phyloP scores from a whole-genome alignment of 768 basidiomycete species.

The Rhizopogon roseolus region DNA sequence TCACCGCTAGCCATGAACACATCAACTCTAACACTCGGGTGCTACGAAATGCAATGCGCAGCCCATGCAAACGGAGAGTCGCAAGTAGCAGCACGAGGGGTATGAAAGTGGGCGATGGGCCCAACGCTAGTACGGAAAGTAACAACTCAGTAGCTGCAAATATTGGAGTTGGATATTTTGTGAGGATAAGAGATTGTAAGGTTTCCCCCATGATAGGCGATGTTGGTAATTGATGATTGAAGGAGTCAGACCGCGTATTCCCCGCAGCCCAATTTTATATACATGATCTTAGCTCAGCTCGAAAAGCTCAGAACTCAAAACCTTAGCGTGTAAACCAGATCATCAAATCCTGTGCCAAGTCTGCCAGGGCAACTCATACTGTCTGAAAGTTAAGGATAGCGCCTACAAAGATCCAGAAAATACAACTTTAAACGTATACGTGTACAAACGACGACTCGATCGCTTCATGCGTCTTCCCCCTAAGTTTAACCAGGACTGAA shows the following conservation, averaged over 20 bases:
- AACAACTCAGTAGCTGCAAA: constrained; percentile 19
- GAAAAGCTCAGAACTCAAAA: background rate
- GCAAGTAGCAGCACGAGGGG: constrained; percentile 27
- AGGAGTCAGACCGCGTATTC: background rate
- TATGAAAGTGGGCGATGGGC: constrained; percentile 26
- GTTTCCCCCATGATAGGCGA: constrained; percentile 3
- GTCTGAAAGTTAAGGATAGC: background rate
- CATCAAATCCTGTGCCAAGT: background rate
- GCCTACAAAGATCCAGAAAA: background rate
- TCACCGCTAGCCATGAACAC: constrained; percentile 33
- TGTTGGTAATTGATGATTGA: background rate
- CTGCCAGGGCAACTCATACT: background rate
- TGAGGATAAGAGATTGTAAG: constrained; percentile 20
- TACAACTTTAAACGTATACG: no score
- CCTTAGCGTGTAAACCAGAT: background rate
- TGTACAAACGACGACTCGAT: background rate
- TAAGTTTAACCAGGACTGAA: no score
- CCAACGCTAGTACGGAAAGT: constrained; percentile 22
- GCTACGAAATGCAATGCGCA: constrained; percentile 23
- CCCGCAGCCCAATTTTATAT: background rate
- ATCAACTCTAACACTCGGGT: constrained; percentile 23
- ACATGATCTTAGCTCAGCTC: background rate
- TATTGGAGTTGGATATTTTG: constrained; percentile 15
- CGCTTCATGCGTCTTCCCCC: background rate
- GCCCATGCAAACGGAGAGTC: constrained; percentile 24